These are phyloP conservation scores for Avena sativa DNA, from an alignment of 176 grass and related monocot species.

Conservation along the genomic window DNA sequence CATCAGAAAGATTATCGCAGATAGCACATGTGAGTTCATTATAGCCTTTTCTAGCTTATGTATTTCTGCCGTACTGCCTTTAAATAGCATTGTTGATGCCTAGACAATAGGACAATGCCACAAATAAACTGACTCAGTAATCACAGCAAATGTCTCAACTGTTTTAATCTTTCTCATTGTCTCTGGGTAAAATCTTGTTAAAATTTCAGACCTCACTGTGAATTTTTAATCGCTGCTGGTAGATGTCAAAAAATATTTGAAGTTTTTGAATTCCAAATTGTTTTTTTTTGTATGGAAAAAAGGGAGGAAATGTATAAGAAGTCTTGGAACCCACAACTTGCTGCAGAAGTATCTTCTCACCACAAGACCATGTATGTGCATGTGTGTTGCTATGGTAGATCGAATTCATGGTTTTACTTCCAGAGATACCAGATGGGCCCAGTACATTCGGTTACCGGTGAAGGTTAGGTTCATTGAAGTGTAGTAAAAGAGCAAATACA, in stretches of 20 bases:
- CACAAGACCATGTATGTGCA: not conserved
- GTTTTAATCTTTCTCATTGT: not conserved
- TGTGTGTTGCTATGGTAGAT: not conserved
- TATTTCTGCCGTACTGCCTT: not conserved
- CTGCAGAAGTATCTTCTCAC: not conserved
- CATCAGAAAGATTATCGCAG: constrained; percentile 59
- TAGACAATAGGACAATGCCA: not conserved
- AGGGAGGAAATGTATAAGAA: not conserved
- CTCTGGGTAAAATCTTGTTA: not conserved
- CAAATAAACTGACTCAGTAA: constrained; percentile 10
- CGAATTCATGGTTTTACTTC: not conserved
- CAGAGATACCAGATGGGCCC: not conserved
- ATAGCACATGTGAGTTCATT: constrained; percentile 65
- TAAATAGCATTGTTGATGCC: not conserved
- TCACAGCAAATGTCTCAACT: not conserved
- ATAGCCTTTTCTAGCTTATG: constrained; percentile 1
- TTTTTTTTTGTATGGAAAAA: not conserved
- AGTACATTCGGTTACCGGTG: not conserved
- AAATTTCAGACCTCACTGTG: not conserved
- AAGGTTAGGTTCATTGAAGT: not conserved
- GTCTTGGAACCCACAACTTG: not conserved
- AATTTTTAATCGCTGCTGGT: not conserved
- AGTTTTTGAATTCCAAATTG: not conserved
- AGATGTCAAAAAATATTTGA: not conserved
- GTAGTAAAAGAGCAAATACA: not conserved